Evolutionary conservation across 2,329 filamentous ascomycete genomes (phyloP).

Genomic region (Xylaria polymorpha): DNA sequence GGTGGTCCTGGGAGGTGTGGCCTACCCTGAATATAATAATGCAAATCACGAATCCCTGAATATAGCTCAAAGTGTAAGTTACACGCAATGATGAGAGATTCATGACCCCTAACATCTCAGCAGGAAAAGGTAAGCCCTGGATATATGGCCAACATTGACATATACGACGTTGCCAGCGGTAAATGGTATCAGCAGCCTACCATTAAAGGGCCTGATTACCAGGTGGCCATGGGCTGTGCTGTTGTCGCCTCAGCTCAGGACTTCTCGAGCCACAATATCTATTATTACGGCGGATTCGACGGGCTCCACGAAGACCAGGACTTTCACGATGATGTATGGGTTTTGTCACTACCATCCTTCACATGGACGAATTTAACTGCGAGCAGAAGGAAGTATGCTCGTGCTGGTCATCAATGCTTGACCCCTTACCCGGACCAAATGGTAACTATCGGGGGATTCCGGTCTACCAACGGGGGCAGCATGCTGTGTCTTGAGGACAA

Average conservation of each 20-base stretch:
- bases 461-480: conserved; percentile 46
- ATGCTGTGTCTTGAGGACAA: conserved; percentile 58
- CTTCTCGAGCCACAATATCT: conserved; percentile 81
- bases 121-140: conserved; percentile 73
- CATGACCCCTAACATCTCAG: conserved; percentile 39
- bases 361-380: conserved; percentile 73
- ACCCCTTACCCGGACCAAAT: conserved; percentile 83
- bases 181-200: conserved; percentile 78
- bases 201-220: conserved; percentile 61
- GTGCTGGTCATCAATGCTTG: conserved; percentile 81
- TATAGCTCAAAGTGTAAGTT: conserved; percentile 55
- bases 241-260: conserved; percentile 79
- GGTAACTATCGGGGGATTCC: conserved; percentile 78
- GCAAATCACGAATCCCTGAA: conserved; percentile 47
- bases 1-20: conserved; percentile 80
- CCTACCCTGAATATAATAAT: conserved; percentile 63
- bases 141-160: conserved; percentile 78
- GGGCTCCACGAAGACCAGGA: conserved; percentile 56
- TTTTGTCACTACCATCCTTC: conserved; percentile 82
- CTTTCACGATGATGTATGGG: conserved; percentile 79
- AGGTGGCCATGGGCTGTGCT: conserved; percentile 75
- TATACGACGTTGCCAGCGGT: conserved; percentile 78
- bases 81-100: background rate
- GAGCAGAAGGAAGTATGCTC: conserved; percentile 62
- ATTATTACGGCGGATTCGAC: conserved; percentile 83